Evolutionary conservation across 345 rosid genomes (phyloP).

Genomic region (Heritiera fomes): DNA sequence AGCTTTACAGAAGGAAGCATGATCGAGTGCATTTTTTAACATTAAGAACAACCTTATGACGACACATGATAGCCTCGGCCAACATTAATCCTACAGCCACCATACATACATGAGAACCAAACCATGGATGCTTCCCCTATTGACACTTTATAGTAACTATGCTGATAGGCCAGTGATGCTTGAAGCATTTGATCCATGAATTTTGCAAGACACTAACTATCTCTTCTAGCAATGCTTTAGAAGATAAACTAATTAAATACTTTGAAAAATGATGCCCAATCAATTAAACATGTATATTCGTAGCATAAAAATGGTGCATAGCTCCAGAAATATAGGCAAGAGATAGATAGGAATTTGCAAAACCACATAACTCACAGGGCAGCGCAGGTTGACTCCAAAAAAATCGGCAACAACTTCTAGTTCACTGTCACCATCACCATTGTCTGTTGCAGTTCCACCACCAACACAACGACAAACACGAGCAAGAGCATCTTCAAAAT

Average conservation of each 20-base stretch:
- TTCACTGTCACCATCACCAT: slow-evolving; percentile 95
- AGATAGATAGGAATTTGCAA: not conserved
- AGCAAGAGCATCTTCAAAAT: slow-evolving; percentile 80
- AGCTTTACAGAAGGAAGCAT: not conserved
- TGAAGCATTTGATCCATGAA: not conserved
- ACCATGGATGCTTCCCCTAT: not conserved
- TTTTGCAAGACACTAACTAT: not conserved
- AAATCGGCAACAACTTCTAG: slow-evolving; percentile 95
- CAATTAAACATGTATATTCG: not conserved
- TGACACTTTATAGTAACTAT: not conserved
- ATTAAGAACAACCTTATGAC: not conserved
- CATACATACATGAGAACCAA: not conserved
- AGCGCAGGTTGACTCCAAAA: slow-evolving; percentile 76
- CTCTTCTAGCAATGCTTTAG: not conserved
- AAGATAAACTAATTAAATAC: not conserved
- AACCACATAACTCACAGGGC: slow-evolving; percentile 76
- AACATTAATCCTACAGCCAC: not conserved
- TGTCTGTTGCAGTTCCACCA: slow-evolving; percentile 77
- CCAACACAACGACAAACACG: slow-evolving; percentile 94
- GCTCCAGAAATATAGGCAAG: not conserved
- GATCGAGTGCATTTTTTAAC: not conserved
- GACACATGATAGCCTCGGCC: not conserved
- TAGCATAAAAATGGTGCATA: slow-evolving; percentile 1
- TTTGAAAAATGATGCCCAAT: not conserved
- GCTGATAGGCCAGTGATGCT: not conserved